Base-by-base conservation (phyloP, 768 basidiomycete genomes). In the Cystofilobasidium macerans region DNA sequence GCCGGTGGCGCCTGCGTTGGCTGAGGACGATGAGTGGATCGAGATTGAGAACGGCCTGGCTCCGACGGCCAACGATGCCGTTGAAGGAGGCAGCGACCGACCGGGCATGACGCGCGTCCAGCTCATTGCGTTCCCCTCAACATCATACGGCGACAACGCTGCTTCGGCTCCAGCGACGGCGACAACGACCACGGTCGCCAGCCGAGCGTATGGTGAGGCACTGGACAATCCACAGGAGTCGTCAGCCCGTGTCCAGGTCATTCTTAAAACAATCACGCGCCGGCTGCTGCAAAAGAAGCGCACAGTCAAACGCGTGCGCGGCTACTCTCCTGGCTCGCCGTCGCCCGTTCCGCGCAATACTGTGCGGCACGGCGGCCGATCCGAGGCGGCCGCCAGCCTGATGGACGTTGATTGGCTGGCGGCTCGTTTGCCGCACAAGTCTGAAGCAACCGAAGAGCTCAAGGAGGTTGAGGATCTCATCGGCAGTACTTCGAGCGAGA, bases 191-290 rank as follows among this genome's bases (percentile, higher is more conserved):
- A 42, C 69, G 13, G 61, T 69, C 22, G 66, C 56, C 22, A 54
- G 54, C 18, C 28, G 24, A 24, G 65, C 69, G 0, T 74, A 66
- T 67, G 69, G 40, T 11, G 73, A 74, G 33, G 70, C 74, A 30
- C 28, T 74, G 2, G 71, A 73, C 57, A 67, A 71, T 32, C 72
- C 76, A 0, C 66, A 69, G 5, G 71, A 71, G 45, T 73, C 72
- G 45, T 42, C 66, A 13, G 69, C 71, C 42, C 64, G 71, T 12
- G 65, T 77, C 20, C 72, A 74, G 56, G 68, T 75, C 26, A 72
- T 76, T 12, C 70, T 77, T 8, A 71, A 71, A 35, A 74, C 73
- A 3, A 75, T 76, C 70, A 77, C 76, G 1, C 71, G 72, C 64
- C 73, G 71, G 69, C 63, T 76, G 8, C 66, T 73, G 24, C 69